Base-by-base conservation (phyloP, 2,329 filamentous ascomycete genomes). In the Xylariaceae sp. region DNA sequence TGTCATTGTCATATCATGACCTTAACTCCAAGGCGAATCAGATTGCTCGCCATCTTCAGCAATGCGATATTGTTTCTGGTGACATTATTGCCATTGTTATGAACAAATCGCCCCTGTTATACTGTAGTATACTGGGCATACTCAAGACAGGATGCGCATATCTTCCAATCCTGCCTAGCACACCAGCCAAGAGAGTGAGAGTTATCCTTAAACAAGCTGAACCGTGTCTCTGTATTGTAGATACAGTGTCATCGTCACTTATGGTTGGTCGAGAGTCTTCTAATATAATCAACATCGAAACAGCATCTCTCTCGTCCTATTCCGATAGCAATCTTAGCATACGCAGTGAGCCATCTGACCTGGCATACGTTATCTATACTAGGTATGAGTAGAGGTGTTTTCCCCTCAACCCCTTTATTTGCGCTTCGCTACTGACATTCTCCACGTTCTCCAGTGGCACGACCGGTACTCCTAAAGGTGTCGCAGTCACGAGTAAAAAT, bases 291-390 rank as follows among this genome's bases (percentile, higher is more conserved):
- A 67, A 79, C 36, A 43, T 83, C 0, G 62, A 77, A 1, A 39
- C 57, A 2, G 44, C 60, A 1, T 26, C 63, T 0, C 54, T 79
- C 40, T 31, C 60, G 6, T 28, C 53, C 1, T 74, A 77, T 40
- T 60, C 73, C 1, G 53, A 61, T 1, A 48, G 69, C 0, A 81
- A 84, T 39, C 63, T 78, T 1, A 55, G 69, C 1, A 70, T 77
- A 1, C 44, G 66, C 0, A 72, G 77, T 3, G 70, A 81, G 43
- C 75, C 77, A 0, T 76, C 79, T 1, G 76, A 85, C 12, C 69
- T 90, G 2, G 87, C 90, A 6, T 96, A 96, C 69, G 84, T 90
- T 16, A 87, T 96, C 1, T 96, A 90, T 71, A 96, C 91, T 0
- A 92, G 62, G 62, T 65, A 63, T 33, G 51, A 33, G 19, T n/a